phyloP scores from a whole-genome alignment of 2,329 filamentous ascomycete species.

The Chrysoporthe austroafricana region DNA sequence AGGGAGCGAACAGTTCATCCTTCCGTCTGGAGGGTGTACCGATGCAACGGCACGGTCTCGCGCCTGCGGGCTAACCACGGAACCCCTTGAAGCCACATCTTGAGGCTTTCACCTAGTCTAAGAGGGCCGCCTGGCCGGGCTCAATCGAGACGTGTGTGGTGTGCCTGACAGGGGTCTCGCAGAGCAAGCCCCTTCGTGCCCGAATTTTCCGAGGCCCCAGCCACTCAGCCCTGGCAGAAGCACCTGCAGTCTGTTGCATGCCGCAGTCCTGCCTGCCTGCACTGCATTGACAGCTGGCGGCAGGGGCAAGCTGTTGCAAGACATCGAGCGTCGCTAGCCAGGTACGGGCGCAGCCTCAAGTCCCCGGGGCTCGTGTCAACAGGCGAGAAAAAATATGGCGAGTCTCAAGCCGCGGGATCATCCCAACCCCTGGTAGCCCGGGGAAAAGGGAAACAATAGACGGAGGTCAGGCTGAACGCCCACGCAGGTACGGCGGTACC shows the following conservation, averaged over 20 bases:
- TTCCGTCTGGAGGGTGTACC: neutral
- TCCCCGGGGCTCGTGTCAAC: neutral
- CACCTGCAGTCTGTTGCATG: neutral
- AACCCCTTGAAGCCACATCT: neutral
- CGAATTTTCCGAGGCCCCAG: neutral
- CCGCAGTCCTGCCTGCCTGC: neutral
- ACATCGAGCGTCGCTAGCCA: slow-evolving; percentile 6
- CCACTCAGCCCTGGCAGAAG: neutral
- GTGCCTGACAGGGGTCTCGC: slow-evolving; percentile 1
- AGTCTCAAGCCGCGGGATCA: neutral
- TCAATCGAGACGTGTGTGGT: neutral
- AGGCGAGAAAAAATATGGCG: neutral
- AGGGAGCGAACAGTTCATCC: slow-evolving; percentile 4
- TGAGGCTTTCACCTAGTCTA: neutral
- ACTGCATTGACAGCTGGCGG: slow-evolving; percentile 14
- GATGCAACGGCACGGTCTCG: slow-evolving; percentile 6
- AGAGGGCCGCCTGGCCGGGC: slow-evolving; percentile 2
- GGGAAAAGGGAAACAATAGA: slow-evolving; percentile 3
- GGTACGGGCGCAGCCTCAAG: slow-evolving; percentile 1
- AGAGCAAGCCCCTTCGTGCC: slow-evolving; percentile 1
- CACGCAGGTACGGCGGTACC: neutral
- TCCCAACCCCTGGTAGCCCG: neutral
- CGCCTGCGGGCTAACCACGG: neutral
- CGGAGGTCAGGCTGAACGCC: neutral
- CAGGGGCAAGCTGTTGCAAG: neutral